phyloP scores from a whole-genome alignment of 176 grass and related monocot species.

The Lolium multiflorum region DNA sequence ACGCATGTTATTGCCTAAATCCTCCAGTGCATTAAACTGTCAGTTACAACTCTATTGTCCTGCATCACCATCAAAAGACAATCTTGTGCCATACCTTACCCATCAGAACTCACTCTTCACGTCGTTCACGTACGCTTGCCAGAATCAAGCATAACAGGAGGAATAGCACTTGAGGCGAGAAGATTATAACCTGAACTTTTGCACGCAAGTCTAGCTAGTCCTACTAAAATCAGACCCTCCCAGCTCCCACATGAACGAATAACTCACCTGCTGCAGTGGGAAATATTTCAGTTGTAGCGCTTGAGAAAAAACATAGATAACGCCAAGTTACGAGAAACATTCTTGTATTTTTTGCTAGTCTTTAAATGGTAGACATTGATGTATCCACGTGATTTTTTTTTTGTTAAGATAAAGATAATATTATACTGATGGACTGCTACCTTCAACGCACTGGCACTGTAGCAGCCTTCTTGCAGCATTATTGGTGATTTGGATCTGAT shows the following conservation, averaged over 20 bases:
- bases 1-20: background rate
- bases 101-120: constrained; percentile 30
- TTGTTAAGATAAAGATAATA: background rate
- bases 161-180: background rate
- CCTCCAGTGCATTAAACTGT: constrained; percentile 31
- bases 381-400: too few relatives aligned
- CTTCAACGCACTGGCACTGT: constrained; percentile 66
- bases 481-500: constrained; percentile 67
- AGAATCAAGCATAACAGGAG: constrained; percentile 40
- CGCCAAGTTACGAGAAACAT: too few relatives aligned
- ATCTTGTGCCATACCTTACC: constrained; percentile 24
- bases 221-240: background rate
- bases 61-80: constrained; percentile 9
- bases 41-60: background rate
- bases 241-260: background rate
- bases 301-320: too few relatives aligned
- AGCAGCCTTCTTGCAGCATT: constrained; percentile 70
- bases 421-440: constrained; percentile 39
- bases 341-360: too few relatives aligned
- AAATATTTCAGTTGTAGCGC: background rate
- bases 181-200: constrained; percentile 15
- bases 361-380: too few relatives aligned
- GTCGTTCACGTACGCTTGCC: constrained; percentile 38
- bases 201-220: background rate
- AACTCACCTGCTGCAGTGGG: constrained; percentile 66